Evolutionary conservation across 1,284 basidiomycete species (phyloP).

Genomic region (Microbotryomycetes sp.): DNA sequence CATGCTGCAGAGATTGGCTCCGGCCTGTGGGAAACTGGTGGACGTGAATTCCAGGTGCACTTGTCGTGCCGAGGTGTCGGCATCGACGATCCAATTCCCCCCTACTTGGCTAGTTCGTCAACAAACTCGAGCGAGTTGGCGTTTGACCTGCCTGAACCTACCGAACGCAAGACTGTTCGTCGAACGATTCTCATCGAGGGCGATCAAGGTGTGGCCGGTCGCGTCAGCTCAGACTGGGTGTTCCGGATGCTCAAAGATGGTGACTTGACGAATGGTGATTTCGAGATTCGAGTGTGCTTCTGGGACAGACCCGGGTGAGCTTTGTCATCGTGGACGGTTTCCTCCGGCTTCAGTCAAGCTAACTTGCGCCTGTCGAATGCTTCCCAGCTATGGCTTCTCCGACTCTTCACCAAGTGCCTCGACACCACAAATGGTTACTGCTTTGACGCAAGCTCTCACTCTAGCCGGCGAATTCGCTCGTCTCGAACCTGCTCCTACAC

Average conservation of each 20-base stretch:
- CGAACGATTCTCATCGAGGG: conserved; percentile 30
- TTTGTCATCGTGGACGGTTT: no score
- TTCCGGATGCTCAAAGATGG: conserved; percentile 31
- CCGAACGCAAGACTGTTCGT: conserved; percentile 1
- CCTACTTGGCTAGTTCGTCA: not conserved
- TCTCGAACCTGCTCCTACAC: conserved; percentile 20
- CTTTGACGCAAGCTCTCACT: conserved; percentile 25
- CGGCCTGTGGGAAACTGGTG: conserved; percentile 1
- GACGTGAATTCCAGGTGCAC: conserved; percentile 27
- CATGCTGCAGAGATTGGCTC: not conserved
- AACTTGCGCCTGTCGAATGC: no score
- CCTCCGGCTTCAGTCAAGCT: no score
- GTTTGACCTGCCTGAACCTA: not conserved
- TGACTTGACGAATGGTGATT: conserved; percentile 21
- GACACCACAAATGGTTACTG: conserved; percentile 19
- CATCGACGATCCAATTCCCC: conserved; percentile 23
- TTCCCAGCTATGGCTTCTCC: conserved; percentile 29
- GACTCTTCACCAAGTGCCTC: conserved; percentile 24
- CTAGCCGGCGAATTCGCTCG: conserved; percentile 31
- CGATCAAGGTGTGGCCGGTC: conserved; percentile 26
- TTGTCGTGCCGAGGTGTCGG: conserved; percentile 28
- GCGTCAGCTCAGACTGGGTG: conserved; percentile 23
- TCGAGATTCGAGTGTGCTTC: conserved; percentile 28
- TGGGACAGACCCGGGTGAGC: conserved; percentile 30
- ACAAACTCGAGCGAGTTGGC: not conserved